These are phyloP conservation scores for Madurella mycetomatis DNA, from an alignment of 2,329 filamentous ascomycete genomes.

Conservation along the genomic window DNA sequence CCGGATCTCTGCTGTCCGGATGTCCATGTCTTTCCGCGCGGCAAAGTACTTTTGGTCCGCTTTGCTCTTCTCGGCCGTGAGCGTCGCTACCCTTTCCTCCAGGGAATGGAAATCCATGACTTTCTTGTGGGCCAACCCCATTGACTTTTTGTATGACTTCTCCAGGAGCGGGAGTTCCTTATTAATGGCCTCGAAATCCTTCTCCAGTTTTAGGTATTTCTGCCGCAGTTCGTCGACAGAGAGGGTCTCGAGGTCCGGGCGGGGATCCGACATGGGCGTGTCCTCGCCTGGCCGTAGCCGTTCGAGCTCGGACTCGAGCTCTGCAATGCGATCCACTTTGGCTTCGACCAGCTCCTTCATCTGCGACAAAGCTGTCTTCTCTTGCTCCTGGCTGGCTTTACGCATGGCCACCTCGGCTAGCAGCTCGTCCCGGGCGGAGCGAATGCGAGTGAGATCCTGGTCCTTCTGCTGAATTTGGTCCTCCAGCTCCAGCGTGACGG, in stretches of 20 bases:
- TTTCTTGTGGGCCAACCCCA: conserved; percentile 79
- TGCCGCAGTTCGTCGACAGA: conserved; percentile 66
- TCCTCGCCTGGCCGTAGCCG: conserved; percentile 56
- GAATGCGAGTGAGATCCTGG: conserved; percentile 78
- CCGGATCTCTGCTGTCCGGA: conserved; percentile 73
- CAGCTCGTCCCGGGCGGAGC: conserved; percentile 79
- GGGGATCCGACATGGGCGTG: conserved; percentile 40
- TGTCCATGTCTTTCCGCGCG: conserved; percentile 89
- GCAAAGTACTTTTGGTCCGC: conserved; percentile 98
- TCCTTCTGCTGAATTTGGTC: conserved; percentile 76
- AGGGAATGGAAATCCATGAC: conserved; percentile 68
- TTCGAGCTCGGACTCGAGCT: conserved; percentile 77
- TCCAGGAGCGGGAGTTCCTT: conserved; percentile 87
- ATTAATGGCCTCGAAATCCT: conserved; percentile 78
- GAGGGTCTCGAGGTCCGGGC: conserved; percentile 53
- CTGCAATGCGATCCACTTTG: conserved; percentile 72
- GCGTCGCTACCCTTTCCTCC: conserved; percentile 71
- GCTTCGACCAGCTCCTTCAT: conserved; percentile 76
- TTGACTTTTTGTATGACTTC: conserved; percentile 84
- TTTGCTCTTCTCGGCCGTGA: conserved; percentile 87
- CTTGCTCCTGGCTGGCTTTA: conserved; percentile 74
- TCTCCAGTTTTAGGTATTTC: conserved; percentile 70
- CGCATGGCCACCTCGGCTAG: conserved; percentile 75
- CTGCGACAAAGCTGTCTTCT: conserved; percentile 64
- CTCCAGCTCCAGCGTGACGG: conserved; percentile 71